Conservation (phyloP, 345 rosid species). For the Arabidopsis thaliana region DNA sequence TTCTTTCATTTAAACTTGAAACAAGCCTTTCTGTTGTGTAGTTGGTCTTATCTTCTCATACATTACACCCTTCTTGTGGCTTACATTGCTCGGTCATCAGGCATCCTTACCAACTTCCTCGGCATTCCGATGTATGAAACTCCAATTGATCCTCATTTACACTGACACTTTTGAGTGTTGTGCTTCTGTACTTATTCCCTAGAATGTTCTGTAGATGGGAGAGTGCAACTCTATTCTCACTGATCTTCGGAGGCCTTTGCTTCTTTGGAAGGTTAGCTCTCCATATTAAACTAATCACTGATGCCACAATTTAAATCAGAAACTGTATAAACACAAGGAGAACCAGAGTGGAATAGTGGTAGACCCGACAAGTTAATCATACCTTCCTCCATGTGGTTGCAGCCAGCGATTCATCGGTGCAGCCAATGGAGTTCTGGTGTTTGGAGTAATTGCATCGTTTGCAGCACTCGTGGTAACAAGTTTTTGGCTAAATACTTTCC, state of each 20-base stretch:
- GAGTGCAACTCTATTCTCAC: constrained; percentile 74
- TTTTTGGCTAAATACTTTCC: not conserved
- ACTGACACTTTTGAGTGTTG: not conserved
- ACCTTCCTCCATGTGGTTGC: constrained; percentile 39
- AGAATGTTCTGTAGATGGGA: constrained; percentile 80
- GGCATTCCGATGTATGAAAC: constrained; percentile 77
- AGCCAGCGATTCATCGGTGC: constrained; percentile 94
- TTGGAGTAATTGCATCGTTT: constrained; percentile 74
- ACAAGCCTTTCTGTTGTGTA: constrained; percentile 50
- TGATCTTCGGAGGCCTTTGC: constrained; percentile 80
- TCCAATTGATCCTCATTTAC: constrained; percentile 16
- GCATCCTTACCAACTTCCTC: constrained; percentile 71
- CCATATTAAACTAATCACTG: not conserved
- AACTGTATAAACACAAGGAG: constrained; percentile 1
- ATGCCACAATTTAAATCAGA: not conserved
- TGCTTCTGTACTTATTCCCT: constrained; percentile 22
- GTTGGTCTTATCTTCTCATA: constrained; percentile 91
- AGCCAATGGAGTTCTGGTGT: constrained; percentile 73
- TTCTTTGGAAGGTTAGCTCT: constrained; percentile 81
- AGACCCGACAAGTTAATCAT: not conserved
- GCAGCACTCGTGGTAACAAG: constrained; percentile 82
- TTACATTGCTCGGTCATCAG: constrained; percentile 95
- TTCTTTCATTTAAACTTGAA: constrained; percentile 15
- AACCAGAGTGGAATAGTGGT: constrained; percentile 19
- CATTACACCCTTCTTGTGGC: constrained; percentile 93